A percentile compares a stretch with the other conserved stretches of the same genome.
These are phyloP conservation scores for Geotrichum ghanense DNA, from an alignment of 805 yeast genomes.

Conservation along the genomic window DNA sequence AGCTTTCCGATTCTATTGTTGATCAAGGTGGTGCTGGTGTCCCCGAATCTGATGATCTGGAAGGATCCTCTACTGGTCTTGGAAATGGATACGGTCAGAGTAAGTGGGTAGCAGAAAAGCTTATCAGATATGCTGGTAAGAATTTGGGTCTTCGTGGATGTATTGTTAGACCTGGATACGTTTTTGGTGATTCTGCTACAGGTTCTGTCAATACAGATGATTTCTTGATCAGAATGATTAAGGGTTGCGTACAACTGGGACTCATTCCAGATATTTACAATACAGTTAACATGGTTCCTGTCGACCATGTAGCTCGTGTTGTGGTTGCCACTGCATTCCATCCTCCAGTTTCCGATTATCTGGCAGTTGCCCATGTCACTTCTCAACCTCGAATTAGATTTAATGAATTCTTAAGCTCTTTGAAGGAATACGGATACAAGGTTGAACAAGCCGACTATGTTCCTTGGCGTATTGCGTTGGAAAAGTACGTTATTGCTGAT, in stretches of 20 bases:
- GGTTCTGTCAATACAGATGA: slow-evolving; percentile 97
- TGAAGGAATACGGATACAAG: slow-evolving; percentile 62
- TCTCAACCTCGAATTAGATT: slow-evolving; percentile 88
- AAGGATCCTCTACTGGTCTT: slow-evolving; percentile 72
- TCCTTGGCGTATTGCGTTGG: slow-evolving; percentile 69
- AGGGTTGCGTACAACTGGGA: slow-evolving; percentile 87
- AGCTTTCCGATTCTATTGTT: slow-evolving; percentile 59
- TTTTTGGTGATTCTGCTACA: slow-evolving; percentile 70
- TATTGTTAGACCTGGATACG: slow-evolving; percentile 91
- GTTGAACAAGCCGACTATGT: slow-evolving; percentile 55
- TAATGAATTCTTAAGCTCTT: slow-evolving; percentile 57
- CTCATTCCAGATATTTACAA: slow-evolving; percentile 75
- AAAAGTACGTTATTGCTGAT: slow-evolving; percentile 62
- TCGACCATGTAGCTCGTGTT: slow-evolving; percentile 93
- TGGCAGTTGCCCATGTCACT: slow-evolving; percentile 88
- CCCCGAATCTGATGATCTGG: slow-evolving; percentile 70
- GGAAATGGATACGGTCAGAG: slow-evolving; percentile 95
- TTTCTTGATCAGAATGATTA: slow-evolving; percentile 85
- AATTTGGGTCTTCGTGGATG: slow-evolving; percentile 73
- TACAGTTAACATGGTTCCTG: slow-evolving; percentile 93
- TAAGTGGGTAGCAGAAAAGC: slow-evolving; percentile 93
- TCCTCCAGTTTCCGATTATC: slow-evolving; percentile 44
- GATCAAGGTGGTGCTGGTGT: slow-evolving; percentile 61
- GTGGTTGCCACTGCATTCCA: slow-evolving; percentile 73
- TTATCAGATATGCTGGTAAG: slow-evolving; percentile 78